Conservation (phyloP, 345 rosid genomes). For the Gossypium sturtianum region DNA sequence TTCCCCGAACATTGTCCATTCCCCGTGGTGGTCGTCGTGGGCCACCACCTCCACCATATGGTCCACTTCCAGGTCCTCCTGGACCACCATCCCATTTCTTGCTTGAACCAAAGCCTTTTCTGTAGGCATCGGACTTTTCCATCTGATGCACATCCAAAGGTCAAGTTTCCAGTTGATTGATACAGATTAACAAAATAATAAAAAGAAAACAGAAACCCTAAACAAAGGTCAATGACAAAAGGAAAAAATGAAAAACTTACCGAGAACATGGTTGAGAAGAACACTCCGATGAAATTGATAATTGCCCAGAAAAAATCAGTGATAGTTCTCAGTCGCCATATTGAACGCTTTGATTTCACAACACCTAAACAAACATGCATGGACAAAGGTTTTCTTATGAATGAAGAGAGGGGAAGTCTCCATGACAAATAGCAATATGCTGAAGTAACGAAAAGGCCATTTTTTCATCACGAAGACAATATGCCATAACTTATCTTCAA, state of each 20-base stretch:
- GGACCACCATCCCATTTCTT: slow-evolving; percentile 92
- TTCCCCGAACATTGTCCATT: slow-evolving; percentile 67
- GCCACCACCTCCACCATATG: slow-evolving; percentile 49
- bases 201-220: neutral
- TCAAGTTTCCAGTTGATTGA: neutral
- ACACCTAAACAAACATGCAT: neutral
- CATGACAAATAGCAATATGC: neutral
- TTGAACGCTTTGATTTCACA: slow-evolving; percentile 37
- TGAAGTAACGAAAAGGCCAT: neutral
- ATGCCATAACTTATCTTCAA: neutral
- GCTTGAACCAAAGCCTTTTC: slow-evolving; percentile 58
- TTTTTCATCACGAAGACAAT: neutral
- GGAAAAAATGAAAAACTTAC: slow-evolving; percentile 23
- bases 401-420: neutral
- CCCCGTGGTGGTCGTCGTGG: slow-evolving; percentile 78
- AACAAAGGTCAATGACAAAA: neutral
- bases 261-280: slow-evolving; percentile 69
- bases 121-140: slow-evolving; percentile 73
- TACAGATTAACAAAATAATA: neutral
- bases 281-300: slow-evolving; percentile 49
- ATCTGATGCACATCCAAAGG: slow-evolving; percentile 36
- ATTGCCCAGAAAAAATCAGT: slow-evolving; percentile 71
- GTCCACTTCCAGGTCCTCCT: slow-evolving; percentile 78
- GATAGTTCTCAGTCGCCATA: slow-evolving; percentile 64
- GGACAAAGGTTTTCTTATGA: no score